phyloP scores from a whole-genome alignment of 2,329 filamentous ascomycete genomes.

The Phaeosphaeriaceae sp. region DNA sequence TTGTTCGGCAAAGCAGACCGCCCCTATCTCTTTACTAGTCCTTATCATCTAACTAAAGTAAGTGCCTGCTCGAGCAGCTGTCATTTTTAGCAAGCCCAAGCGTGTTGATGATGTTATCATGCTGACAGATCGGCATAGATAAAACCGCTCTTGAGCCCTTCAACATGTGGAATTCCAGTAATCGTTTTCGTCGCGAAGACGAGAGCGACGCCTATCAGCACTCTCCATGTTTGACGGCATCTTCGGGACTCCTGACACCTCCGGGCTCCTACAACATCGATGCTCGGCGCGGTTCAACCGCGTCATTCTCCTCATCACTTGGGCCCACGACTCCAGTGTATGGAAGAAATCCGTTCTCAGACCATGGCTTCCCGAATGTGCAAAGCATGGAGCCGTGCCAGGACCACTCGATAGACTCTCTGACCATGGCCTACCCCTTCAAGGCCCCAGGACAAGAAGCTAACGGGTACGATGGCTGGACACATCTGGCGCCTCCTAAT shows the following conservation, averaged over 20 bases:
- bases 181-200: conserved; percentile 9
- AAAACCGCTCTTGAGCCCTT: not conserved
- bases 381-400: conserved; percentile 23
- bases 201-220: conserved; percentile 31
- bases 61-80: not conserved
- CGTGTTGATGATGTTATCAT: not conserved
- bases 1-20: conserved; percentile 5
- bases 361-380: conserved; percentile 28
- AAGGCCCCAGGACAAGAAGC: conserved; percentile 14
- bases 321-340: conserved; percentile 36
- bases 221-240: conserved; percentile 22
- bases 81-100: not conserved
- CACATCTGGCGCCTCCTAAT: conserved; percentile 8
- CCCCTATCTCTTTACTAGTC: not conserved
- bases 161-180: conserved; percentile 15
- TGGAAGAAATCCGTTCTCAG: conserved; percentile 26
- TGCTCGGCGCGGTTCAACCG: conserved; percentile 37
- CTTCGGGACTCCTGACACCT: conserved; percentile 33
- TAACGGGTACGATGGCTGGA: conserved; percentile 14
- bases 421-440: conserved; percentile 13
- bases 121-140: not conserved
- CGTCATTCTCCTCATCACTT: conserved; percentile 36
- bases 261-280: conserved; percentile 35
- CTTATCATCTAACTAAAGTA: not conserved
- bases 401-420: conserved; percentile 19